phyloP scores from a whole-genome alignment of 2,329 filamentous ascomycete genomes.

The Phoma herbarum region DNA sequence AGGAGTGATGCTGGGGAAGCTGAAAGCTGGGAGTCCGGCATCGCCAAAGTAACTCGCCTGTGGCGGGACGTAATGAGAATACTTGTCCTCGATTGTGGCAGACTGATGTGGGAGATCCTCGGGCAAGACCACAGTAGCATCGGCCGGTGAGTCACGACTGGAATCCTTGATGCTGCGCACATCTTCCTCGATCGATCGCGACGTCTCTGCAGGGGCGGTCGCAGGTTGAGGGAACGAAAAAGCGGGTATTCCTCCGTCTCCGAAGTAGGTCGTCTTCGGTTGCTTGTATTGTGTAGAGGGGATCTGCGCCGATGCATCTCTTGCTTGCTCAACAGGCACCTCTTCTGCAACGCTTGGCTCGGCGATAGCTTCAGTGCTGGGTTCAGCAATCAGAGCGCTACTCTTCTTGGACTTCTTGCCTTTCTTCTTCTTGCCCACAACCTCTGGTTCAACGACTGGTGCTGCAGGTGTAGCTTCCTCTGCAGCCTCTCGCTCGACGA shows the following conservation, averaged over 20 bases:
- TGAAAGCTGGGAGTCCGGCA: constrained; percentile 5
- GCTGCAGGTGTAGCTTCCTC: background rate
- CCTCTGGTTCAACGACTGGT: background rate
- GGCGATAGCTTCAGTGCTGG: background rate
- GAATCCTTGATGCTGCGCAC: background rate
- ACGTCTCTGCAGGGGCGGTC: background rate
- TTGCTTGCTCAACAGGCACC: background rate
- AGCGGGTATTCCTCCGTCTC: constrained; percentile 11
- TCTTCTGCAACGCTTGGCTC: background rate
- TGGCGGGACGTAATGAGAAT: background rate
- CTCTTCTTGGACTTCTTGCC: constrained; percentile 4
- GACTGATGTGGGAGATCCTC: background rate
- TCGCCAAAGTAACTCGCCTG: constrained; percentile 13
- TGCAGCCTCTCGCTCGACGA: background rate
- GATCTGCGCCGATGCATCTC: background rate
- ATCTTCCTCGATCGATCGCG: too few species aligned
- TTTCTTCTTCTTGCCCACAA: constrained; percentile 10
- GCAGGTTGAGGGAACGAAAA: constrained; percentile 3
- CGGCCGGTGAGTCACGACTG: background rate
- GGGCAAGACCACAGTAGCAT: background rate
- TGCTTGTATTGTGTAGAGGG: background rate
- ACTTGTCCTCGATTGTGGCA: background rate
- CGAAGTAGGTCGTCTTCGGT: constrained; percentile 11
- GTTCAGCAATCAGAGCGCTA: background rate
- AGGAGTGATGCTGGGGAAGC: background rate